These are phyloP conservation scores for Trichoderma sp. DNA, from an alignment of 2,329 filamentous ascomycete genomes.

Conservation along the genomic window DNA sequence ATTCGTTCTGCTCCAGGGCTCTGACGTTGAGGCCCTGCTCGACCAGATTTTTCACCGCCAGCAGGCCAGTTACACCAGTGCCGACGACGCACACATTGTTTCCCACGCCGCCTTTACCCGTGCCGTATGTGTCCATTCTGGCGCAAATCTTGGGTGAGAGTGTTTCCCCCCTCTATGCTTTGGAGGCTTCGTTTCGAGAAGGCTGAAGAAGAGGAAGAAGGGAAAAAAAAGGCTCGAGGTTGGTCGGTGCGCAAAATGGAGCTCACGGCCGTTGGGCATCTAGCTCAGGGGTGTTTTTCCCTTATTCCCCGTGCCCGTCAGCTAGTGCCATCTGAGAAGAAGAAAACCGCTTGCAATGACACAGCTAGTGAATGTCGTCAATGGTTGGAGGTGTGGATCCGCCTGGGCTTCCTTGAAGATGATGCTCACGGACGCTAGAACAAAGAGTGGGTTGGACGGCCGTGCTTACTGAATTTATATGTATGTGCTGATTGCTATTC, in stretches of 20 bases:
- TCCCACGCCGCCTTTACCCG: constrained; percentile 17
- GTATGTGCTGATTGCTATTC: not conserved
- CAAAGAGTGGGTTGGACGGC: not conserved
- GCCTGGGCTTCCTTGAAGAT: not conserved
- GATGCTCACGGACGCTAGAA: constrained; percentile 5
- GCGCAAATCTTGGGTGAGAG: not conserved
- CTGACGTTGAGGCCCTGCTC: constrained; percentile 43
- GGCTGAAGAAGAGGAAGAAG: not conserved
- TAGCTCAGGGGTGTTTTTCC: constrained; percentile 6
- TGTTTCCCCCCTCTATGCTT: not conserved
- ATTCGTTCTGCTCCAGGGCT: constrained; percentile 40
- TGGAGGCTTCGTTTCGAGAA: not conserved
- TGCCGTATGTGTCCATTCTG: constrained; percentile 6
- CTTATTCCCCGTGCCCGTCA: constrained; percentile 7
- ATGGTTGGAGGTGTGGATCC: constrained; percentile 13
- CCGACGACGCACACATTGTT: constrained; percentile 31
- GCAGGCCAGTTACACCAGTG: constrained; percentile 36
- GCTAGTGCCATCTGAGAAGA: constrained; percentile 13
- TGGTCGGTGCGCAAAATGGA: constrained; percentile 7
- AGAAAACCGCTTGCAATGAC: not conserved
- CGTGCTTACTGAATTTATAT: not conserved
- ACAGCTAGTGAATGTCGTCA: not conserved
- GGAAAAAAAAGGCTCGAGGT: not conserved
- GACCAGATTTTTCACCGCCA: constrained; percentile 40
- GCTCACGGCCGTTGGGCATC: constrained; percentile 16